phyloP scores from a whole-genome alignment of 768 basidiomycete genomes.

The Panaeolus papilionaceus region DNA sequence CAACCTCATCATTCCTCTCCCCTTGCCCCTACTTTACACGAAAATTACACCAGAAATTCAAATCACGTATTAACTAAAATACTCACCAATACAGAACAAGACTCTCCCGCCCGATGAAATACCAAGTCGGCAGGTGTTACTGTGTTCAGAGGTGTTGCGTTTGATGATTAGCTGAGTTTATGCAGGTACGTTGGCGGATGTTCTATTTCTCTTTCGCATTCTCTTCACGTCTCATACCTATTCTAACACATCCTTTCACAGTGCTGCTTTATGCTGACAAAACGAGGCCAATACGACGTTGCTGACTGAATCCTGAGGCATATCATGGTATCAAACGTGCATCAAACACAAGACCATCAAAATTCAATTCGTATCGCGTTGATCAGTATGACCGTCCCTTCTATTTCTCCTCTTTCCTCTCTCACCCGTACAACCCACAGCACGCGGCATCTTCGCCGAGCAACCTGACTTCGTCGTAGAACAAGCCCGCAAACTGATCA shows the following conservation, averaged over 20 bases:
- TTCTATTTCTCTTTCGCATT: too few relatives aligned
- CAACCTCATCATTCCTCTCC: neutral
- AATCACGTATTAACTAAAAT: neutral
- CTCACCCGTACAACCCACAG: too few relatives aligned
- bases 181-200: too few relatives aligned
- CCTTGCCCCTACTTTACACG: neutral
- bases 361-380: slow-evolving; percentile 48
- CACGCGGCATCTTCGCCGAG: slow-evolving; percentile 21
- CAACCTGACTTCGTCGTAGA: too few relatives aligned
- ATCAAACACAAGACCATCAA: slow-evolving; percentile 63
- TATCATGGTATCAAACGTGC: slow-evolving; percentile 76
- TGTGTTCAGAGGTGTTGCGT: slow-evolving; percentile 80
- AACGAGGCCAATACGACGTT: too few relatives aligned
- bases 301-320: slow-evolving; percentile 71
- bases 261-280: too few relatives aligned
- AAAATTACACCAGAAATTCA: neutral
- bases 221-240: too few relatives aligned
- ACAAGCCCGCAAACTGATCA: too few relatives aligned
- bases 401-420: too few relatives aligned
- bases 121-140: slow-evolving; percentile 54
- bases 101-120: slow-evolving; percentile 58
- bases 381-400: slow-evolving; percentile 79
- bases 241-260: too few relatives aligned
- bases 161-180: slow-evolving; percentile 60
- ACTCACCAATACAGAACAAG: slow-evolving; percentile 55